A percentile compares a stretch with the other conserved stretches of the same genome.
Evolutionary conservation across 148 eudicot species (phyloP).

Genomic region (Rhododendron williamsianum): DNA sequence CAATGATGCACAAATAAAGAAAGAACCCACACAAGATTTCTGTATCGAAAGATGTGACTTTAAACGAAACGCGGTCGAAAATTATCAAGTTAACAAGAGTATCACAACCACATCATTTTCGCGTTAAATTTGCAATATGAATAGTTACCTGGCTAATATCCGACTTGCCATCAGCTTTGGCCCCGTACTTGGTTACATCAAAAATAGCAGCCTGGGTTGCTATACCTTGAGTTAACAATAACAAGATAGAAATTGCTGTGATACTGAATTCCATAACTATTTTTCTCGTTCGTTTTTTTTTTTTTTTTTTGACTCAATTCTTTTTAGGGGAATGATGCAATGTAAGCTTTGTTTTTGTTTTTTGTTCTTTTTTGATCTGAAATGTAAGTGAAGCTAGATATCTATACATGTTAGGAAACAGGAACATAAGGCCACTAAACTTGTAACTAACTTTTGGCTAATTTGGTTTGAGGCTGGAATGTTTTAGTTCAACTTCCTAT

Average conservation of each 20-base stretch:
- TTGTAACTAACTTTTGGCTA: neutral
- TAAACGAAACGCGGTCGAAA: neutral
- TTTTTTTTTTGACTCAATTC: neutral
- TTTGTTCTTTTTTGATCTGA: neutral
- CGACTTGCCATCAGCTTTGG: neutral
- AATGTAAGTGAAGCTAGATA: neutral
- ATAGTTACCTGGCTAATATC: constrained; percentile 9
- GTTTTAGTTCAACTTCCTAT: neutral
- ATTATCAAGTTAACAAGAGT: neutral
- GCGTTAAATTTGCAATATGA: neutral
- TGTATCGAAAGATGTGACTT: neutral
- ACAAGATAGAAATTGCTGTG: neutral
- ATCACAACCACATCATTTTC: neutral
- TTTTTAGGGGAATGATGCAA: neutral
- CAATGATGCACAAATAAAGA: neutral
- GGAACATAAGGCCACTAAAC: neutral
- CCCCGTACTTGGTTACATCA: constrained; percentile 11
- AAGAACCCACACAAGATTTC: neutral
- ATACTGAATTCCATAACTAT: neutral
- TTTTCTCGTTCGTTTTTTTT: neutral
- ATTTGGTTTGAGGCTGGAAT: neutral
- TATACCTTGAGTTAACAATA: neutral
- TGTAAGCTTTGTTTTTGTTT: neutral
- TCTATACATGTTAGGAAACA: neutral
- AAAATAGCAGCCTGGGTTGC: neutral